Evolutionary conservation across 208 protist species (phyloP).

Genomic region (Wallacemonas sp.): DNA sequence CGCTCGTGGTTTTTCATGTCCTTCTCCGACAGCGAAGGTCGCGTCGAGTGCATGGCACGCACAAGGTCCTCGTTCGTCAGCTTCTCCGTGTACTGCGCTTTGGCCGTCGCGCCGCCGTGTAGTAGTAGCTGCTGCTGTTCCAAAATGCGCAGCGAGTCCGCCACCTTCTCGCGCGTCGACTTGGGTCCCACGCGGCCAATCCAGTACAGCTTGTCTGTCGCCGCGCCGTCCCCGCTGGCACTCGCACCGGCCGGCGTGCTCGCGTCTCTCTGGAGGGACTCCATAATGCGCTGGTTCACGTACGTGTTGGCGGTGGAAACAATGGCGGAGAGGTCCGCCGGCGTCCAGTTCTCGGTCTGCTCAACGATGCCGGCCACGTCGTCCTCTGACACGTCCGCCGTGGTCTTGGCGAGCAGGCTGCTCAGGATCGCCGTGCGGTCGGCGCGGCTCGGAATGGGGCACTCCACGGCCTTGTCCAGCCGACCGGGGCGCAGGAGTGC

Average conservation of each 20-base stretch:
- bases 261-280: slow-evolving; percentile 23
- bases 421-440: slow-evolving; percentile 95
- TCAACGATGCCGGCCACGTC: slow-evolving; percentile 54
- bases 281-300: slow-evolving; percentile 77
- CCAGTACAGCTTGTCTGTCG: slow-evolving; percentile 35
- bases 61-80: slow-evolving; percentile 62
- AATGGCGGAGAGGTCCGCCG: slow-evolving; percentile 76
- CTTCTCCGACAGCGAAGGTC: slow-evolving; percentile 59
- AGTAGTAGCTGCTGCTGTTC: slow-evolving; percentile 6
- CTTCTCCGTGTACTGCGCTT: slow-evolving; percentile 17
- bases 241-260: slow-evolving; percentile 10
- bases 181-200: slow-evolving; percentile 54
- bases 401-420: slow-evolving; percentile 99
- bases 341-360: slow-evolving; percentile 77
- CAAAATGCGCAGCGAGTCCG: slow-evolving; percentile 49
- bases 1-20: slow-evolving; percentile 70
- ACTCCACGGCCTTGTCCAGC: slow-evolving; percentile 87
- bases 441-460: slow-evolving; percentile 73
- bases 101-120: background rate
- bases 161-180: slow-evolving; percentile 67
- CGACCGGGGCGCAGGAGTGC: slow-evolving; percentile 91
- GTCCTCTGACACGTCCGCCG: slow-evolving; percentile 77
- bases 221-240: slow-evolving; percentile 13
- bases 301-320: slow-evolving; percentile 76
- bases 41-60: slow-evolving; percentile 45